Evolutionary conservation across 305 asterid genomes (phyloP), one percentile per base, ranked within the genome.

Genomic region (Fraxinus angustifolia): DNA sequence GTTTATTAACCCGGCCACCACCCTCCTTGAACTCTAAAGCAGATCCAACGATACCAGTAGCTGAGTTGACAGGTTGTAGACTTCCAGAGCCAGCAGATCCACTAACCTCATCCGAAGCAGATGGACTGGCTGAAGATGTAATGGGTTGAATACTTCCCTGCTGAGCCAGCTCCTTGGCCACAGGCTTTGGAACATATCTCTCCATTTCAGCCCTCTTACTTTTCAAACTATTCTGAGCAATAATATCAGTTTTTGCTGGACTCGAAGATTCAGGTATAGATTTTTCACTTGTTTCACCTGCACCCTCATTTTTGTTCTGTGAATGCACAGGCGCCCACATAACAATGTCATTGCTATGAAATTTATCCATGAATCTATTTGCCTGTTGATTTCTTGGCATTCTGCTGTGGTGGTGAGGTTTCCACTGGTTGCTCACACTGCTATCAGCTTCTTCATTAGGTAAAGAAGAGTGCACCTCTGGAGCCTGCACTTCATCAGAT

Each of bases 201-300:
- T 94, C 98, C 92, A 94, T 90, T 86, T 96, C 98, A 70, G 98
- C 98, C 88, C 98, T 88, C 94, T 92, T 94, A 82, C 97, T 91
- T 87, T 89, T 94, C 31, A 75, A 78, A 82, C 83, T 92, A 88
- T 79, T 89, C 76, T 87, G 97, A 68, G 80, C 83, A 77, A 68
- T 81, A 82, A 80, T 84, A 76, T 87, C 92, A 76, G 79, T 85
- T 88, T 87, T 94, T 5, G 82, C 36, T 21, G 86, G 72, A 88
- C 79, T 73, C 68, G 79, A 82, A 40, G 89, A 70, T 76, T 89
- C 94, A 70, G 82, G 86, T 1, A 80, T 30, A 62, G 84, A 72
- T 79, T 87, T 88, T 85, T 83, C 90, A 84, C 80, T 84, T 40
- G 68, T 82, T 85, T 91, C 96, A 85, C 81, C 88, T 12, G 87